Base-by-base conservation (phyloP, 2,329 filamentous ascomycete species). In the Fusarium tupiense region DNA sequence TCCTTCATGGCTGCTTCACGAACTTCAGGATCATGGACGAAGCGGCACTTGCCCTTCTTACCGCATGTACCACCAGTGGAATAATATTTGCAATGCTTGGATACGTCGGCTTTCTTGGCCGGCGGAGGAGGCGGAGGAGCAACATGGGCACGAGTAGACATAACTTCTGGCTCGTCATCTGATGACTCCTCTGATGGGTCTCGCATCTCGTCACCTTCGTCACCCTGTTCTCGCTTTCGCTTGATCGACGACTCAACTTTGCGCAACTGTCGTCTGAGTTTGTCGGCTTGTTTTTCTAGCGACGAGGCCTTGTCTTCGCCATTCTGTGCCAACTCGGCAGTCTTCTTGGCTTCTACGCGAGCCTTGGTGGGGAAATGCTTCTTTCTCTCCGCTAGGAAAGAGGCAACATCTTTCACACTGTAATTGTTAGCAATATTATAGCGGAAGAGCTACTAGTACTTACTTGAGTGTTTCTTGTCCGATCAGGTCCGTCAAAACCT, bases 361-460 rank as follows among this genome's bases (percentile, higher is more conserved):
- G 90, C 90, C 80, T 90, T 90, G 6, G 95, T 98, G 5, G 96
- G 96, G 80, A 90, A 98, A 59, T 92, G 91, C 74, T 90, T 92
- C 80, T 88, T 92, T 67, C 96, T 91, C 81, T 98, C 94, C 57
- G 91, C 91, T 72, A 97, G 90, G 91, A 94, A 98, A 12, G 90
- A 89, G 31, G 90, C 88, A 63, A 98, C 87, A 79, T 98, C 95
- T 67, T 89, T 89, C 22, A 89, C 85, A 65, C 88, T 90, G 62
- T 37, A 41, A n/a, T 54, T 46, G 61, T 78, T 61, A 78, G 73
- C 40, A 58, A 19, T 24, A 31, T 26, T 11, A 22, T 31, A 35
- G n/a, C 29, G 12, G 49, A n/a, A 29, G 8, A 14, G 33, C 22
- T 41, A 19, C 13, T 11, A 44, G 14, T 50, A 83, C 88, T 82